Base-by-base conservation (phyloP, 768 basidiomycete species). In the Pleurotus giganteus region DNA sequence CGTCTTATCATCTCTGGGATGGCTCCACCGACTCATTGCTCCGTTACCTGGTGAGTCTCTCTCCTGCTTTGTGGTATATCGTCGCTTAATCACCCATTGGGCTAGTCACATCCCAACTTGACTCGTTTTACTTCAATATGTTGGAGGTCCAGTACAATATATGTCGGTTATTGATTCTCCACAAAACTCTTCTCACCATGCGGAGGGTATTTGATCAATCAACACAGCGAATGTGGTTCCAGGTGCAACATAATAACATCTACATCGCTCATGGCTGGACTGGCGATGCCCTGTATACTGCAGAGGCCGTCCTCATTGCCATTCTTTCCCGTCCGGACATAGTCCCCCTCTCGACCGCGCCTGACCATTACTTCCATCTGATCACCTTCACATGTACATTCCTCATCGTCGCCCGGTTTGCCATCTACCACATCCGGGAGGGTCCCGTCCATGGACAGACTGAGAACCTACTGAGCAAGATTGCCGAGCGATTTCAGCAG, bases 401-500 rank as follows among this genome's bases (percentile, higher is more conserved):
- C 50, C 57, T 80, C 49, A 68, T 79, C 45, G 63, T 76, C 7
- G 68, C 71, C 37, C 79, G 78, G 59, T 77, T 77, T 63, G 69
- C 63, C 42, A 65, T 75, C 27, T 58, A 68, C 21, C 72, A 78
- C 54, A 64, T 69, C 24, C 58, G 60, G 0, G 66, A 68, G 6
- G 64, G 66, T 28, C 69, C 69, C 15, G 61, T 77, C 32, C 66
- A 70, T 1, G 74, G 73, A 4, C 69, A 71, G 19, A 74, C 69
- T 41, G 74, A 76, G 55, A 59, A 65, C 12, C 65, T 77, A 42
- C 58, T 78, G 52, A 56, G 62, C 5, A 69, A 59, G 59, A 67
- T 64, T 0, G 64, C 74, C 21, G 70, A 71, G 45, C 69, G 67
- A 23, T 51, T 77, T 41, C 63, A 62, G 4, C 58, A 65, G 26